These are phyloP conservation scores for Rosellinia necatrix DNA, from an alignment of 2,329 filamentous ascomycete genomes.

Conservation along the genomic window DNA sequence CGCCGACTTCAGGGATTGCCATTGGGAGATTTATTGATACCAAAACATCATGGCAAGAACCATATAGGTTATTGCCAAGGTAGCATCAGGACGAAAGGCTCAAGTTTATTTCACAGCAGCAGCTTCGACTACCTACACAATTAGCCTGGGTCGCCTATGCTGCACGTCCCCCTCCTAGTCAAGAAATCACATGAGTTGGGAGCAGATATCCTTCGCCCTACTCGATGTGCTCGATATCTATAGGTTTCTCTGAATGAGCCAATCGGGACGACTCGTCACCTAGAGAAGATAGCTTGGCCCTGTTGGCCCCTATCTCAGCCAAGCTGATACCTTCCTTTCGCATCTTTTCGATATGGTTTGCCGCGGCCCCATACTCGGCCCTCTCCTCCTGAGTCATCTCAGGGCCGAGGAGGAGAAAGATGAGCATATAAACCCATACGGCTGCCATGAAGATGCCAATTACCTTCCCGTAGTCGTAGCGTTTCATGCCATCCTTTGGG, in stretches of 20 bases:
- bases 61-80: too few species aligned
- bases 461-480: constrained; percentile 28
- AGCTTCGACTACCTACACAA: not conserved
- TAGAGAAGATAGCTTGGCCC: constrained; percentile 10
- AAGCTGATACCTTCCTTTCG: constrained; percentile 27
- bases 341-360: constrained; percentile 26
- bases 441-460: constrained; percentile 26
- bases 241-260: constrained; percentile 13
- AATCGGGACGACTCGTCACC: constrained; percentile 1
- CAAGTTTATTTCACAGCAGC: too few species aligned
- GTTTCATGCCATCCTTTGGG: constrained; percentile 23
- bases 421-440: constrained; percentile 22
- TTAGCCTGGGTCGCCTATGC: not conserved
- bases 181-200: not conserved
- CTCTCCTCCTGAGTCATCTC: constrained; percentile 33
- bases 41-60: too few species aligned
- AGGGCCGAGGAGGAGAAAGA: constrained; percentile 25
- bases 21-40: not conserved
- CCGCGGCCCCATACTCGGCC: constrained; percentile 16
- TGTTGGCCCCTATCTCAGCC: constrained; percentile 23
- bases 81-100: too few species aligned
- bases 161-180: not conserved
- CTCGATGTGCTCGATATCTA: constrained; percentile 21
- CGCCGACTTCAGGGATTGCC: not conserved
- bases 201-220: not conserved